Evolutionary conservation across 106 monocot species (phyloP).

Genomic region (Ottelia alismoides): DNA sequence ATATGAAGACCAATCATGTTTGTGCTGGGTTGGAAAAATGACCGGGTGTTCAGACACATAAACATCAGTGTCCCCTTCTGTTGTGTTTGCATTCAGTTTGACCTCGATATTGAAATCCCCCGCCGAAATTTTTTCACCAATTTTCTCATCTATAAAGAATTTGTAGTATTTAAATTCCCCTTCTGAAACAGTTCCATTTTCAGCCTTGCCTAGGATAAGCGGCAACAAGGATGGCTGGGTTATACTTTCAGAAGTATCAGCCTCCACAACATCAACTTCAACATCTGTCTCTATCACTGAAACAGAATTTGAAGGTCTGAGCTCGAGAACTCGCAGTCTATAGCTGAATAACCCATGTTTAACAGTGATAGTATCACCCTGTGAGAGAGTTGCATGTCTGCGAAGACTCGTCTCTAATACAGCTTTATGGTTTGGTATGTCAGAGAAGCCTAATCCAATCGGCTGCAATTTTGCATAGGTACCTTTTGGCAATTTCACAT

Average conservation of each 20-base stretch:
- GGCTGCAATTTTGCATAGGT: constrained; percentile 86
- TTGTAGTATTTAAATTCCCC: constrained; percentile 84
- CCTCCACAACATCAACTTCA: constrained; percentile 73
- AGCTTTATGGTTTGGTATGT: constrained; percentile 92
- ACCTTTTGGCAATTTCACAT: constrained; percentile 71
- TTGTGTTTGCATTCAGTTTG: constrained; percentile 33
- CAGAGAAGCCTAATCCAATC: constrained; percentile 67
- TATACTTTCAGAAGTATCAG: constrained; percentile 26
- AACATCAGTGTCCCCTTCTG: constrained; percentile 69
- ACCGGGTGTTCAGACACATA: constrained; percentile 94
- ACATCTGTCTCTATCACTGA: constrained; percentile 94
- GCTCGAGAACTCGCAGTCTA: constrained; percentile 69
- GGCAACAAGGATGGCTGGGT: constrained; percentile 42
- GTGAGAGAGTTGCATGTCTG: constrained; percentile 74
- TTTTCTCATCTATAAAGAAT: constrained; percentile 45
- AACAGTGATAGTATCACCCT: constrained; percentile 70
- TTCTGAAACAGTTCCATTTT: constrained; percentile 58
- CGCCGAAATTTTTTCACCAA: constrained; percentile 30
- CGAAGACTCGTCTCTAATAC: constrained; percentile 85
- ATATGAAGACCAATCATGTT: constrained; percentile 90
- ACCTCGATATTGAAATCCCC: constrained; percentile 50
- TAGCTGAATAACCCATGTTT: constrained; percentile 52
- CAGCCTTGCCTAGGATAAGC: constrained; percentile 57
- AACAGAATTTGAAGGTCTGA: constrained; percentile 64
- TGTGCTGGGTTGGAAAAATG: constrained; percentile 79